phyloP scores from a whole-genome alignment of 2,329 filamentous ascomycete species.

The Cercospora zeae-maydis region DNA sequence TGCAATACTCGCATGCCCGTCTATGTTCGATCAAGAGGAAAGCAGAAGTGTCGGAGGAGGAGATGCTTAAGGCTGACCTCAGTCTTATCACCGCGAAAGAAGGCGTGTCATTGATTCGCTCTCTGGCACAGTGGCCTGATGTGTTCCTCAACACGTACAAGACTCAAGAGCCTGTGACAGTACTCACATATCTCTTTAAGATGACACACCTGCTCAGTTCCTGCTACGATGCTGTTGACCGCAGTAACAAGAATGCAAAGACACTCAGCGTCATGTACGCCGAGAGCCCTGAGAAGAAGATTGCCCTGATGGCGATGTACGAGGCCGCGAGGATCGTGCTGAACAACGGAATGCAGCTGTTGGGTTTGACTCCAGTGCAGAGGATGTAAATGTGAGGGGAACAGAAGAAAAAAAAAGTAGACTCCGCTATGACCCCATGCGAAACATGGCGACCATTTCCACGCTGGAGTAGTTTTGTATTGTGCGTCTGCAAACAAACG shows the following conservation, averaged over 20 bases:
- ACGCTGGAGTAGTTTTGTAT: too few relatives aligned
- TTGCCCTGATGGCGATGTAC: constrained; percentile 73
- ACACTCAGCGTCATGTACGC: constrained; percentile 72
- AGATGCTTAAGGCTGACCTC: constrained; percentile 62
- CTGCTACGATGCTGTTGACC: constrained; percentile 66
- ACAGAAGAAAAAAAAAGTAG: too few relatives aligned
- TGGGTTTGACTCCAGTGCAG: constrained; percentile 76
- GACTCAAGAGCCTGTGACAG: constrained; percentile 70
- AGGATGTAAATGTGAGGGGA: constrained; percentile 40
- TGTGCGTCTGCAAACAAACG: too few relatives aligned
- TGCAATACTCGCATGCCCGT: constrained; percentile 78
- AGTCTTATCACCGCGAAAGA: constrained; percentile 67
- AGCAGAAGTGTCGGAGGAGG: constrained; percentile 50
- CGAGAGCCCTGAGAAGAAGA: constrained; percentile 63
- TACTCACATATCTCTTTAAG: constrained; percentile 74
- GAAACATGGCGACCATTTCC: too few relatives aligned
- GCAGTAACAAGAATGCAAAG: constrained; percentile 36
- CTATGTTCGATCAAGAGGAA: constrained; percentile 60
- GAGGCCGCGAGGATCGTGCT: constrained; percentile 71
- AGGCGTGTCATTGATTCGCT: constrained; percentile 68
- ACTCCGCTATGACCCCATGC: too few relatives aligned
- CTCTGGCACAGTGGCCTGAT: constrained; percentile 81
- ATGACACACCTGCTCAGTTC: constrained; percentile 77
- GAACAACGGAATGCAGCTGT: constrained; percentile 75
- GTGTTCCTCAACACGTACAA: constrained; percentile 79